A percentile compares a stretch with the other conserved stretches of the same genome.
Conservation (phyloP, 2,329 filamentous ascomycete species). For the Xylaria sp. region DNA sequence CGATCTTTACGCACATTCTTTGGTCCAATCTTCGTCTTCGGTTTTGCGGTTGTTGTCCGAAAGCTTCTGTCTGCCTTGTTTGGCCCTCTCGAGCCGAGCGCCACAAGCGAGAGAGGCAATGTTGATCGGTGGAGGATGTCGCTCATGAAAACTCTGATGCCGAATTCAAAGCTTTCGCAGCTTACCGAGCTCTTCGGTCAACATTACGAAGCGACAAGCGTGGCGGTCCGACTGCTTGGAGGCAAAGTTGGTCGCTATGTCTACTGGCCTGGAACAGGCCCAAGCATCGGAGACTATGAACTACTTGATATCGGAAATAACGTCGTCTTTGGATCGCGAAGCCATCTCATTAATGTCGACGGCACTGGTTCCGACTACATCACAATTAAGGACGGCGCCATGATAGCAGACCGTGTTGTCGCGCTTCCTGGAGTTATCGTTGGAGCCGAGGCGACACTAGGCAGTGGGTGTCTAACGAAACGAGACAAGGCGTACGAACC, state of each 20-base stretch:
- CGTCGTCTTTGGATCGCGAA: slow-evolving; percentile 69
- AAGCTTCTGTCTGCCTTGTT: slow-evolving; percentile 54
- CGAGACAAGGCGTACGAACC: slow-evolving; percentile 56
- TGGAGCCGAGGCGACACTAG: slow-evolving; percentile 61
- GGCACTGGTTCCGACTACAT: slow-evolving; percentile 60
- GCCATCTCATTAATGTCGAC: slow-evolving; percentile 65
- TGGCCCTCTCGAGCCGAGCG: slow-evolving; percentile 52
- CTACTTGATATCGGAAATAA: slow-evolving; percentile 66
- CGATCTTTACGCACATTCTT: slow-evolving; percentile 54
- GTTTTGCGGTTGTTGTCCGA: slow-evolving; percentile 56
- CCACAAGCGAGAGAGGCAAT: slow-evolving; percentile 49
- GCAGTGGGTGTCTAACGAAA: slow-evolving; percentile 63
- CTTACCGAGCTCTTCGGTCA: slow-evolving; percentile 63
- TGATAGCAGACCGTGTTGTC: slow-evolving; percentile 67
- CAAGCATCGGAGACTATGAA: slow-evolving; percentile 64
- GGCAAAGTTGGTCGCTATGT: slow-evolving; percentile 63
- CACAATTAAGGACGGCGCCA: slow-evolving; percentile 60
- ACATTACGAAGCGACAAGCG: slow-evolving; percentile 66
- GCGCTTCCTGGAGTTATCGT: slow-evolving; percentile 63
- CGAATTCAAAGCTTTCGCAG: slow-evolving; percentile 57
- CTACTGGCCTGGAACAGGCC: slow-evolving; percentile 69
- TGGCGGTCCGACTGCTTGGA: slow-evolving; percentile 62
- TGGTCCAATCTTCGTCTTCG: slow-evolving; percentile 59
- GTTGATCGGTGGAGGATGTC: slow-evolving; percentile 58
- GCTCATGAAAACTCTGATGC: slow-evolving; percentile 58